A percentile compares a stretch with the other conserved stretches of the same genome.
Evolutionary conservation across 257 asterid genomes (phyloP).

Genomic region (Scutellaria baicalensis): DNA sequence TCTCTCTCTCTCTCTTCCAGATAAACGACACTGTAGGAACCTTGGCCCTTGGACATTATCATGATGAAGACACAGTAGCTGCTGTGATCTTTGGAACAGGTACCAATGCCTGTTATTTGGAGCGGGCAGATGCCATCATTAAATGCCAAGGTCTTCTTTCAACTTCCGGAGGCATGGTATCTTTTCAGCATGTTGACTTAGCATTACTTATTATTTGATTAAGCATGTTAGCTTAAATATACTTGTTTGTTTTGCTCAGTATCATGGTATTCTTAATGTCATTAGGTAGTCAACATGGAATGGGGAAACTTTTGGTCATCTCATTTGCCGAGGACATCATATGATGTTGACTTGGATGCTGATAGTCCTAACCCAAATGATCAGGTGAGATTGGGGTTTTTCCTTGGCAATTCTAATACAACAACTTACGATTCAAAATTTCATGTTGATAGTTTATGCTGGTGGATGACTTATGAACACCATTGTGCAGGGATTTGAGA

Average conservation of each 20-base stretch:
- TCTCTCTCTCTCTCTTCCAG: constrained; percentile 43
- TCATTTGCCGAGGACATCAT: constrained; percentile 77
- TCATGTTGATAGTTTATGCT: not conserved
- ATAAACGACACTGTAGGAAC: constrained; percentile 85
- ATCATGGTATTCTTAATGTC: not conserved
- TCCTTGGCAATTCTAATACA: not conserved
- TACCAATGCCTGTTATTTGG: constrained; percentile 93
- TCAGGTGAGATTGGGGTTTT: constrained; percentile 39
- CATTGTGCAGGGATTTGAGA: constrained; percentile 68
- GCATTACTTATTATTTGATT: not conserved
- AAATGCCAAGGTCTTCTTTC: constrained; percentile 79
- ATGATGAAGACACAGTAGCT: constrained; percentile 78
- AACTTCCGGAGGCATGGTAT: constrained; percentile 71
- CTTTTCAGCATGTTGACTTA: constrained; percentile 1
- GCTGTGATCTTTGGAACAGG: constrained; percentile 88
- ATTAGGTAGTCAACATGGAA: constrained; percentile 84
- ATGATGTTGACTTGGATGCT: constrained; percentile 69
- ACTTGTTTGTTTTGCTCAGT: not conserved
- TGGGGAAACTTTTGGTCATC: constrained; percentile 98
- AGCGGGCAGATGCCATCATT: constrained; percentile 76
- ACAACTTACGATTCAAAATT: not conserved
- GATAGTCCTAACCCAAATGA: constrained; percentile 78
- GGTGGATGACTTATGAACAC: constrained; percentile 11
- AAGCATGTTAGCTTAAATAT: not conserved
- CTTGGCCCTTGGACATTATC: constrained; percentile 71